phyloP scores from a whole-genome alignment of 352 stramenopile genomes.

The Phytopythium sindhum region DNA sequence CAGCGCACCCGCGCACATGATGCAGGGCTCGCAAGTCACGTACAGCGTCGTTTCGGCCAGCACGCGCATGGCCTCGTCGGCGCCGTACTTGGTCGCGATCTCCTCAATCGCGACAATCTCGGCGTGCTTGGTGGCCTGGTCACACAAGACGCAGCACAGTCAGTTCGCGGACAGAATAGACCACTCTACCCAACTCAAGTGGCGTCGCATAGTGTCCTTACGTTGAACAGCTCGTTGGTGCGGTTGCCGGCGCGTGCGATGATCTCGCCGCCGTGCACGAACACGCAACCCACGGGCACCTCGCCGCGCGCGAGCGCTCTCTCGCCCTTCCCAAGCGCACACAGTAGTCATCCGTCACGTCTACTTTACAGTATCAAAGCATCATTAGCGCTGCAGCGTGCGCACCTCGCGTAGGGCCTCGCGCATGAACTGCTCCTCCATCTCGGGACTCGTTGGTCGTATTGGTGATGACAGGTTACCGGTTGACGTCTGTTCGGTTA shows the following conservation, averaged over 20 bases:
- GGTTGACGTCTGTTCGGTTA: not conserved
- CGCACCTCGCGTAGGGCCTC: slow-evolving; percentile 67
- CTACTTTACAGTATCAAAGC: not conserved
- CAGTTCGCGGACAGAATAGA: not conserved
- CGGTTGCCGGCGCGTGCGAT: slow-evolving; percentile 82
- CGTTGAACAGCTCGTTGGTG: slow-evolving; percentile 88
- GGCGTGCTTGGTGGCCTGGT: slow-evolving; percentile 84
- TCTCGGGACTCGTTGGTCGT: slow-evolving; percentile 3
- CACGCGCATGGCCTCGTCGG: slow-evolving; percentile 31
- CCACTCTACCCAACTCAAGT: not conserved
- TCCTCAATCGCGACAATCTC: slow-evolving; percentile 90
- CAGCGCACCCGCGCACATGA: slow-evolving; percentile 93
- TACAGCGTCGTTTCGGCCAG: slow-evolving; percentile 68
- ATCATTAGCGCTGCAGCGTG: not conserved
- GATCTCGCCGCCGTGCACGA: slow-evolving; percentile 75
- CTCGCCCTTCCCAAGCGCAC: slow-evolving; percentile 48
- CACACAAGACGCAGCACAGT: not conserved
- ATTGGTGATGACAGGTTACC: not conserved
- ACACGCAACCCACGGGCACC: slow-evolving; percentile 91
- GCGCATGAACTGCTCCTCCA: slow-evolving; percentile 63
- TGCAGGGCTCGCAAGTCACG: slow-evolving; percentile 93
- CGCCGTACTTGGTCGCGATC: slow-evolving; percentile 47
- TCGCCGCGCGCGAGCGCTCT: slow-evolving; percentile 72
- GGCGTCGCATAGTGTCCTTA: slow-evolving; percentile 18
- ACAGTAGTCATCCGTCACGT: too few relatives aligned